Conservation (phyloP, 768 basidiomycete species). For the Trametes sanguinea region DNA sequence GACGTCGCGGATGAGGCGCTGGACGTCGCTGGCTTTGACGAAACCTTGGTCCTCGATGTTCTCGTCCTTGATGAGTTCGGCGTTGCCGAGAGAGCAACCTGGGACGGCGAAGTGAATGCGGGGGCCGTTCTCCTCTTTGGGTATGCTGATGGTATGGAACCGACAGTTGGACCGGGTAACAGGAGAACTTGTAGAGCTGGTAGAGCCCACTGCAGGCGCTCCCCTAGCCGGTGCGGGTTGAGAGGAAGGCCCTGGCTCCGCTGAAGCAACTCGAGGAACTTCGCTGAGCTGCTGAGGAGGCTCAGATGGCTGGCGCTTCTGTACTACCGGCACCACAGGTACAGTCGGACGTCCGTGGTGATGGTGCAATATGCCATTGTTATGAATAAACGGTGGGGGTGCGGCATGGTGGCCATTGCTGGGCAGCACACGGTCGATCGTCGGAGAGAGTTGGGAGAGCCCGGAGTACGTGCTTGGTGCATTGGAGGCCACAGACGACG, state of each 20-base stretch:
- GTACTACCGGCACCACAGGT: conserved; percentile 1
- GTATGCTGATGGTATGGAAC: conserved; percentile 68
- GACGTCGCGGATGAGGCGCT: conserved; percentile 47
- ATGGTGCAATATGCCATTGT: conserved; percentile 32
- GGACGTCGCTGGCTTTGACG: conserved; percentile 50
- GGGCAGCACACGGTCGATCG: conserved; percentile 16
- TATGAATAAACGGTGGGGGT: conserved; percentile 30
- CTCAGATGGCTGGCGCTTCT: conserved; percentile 9
- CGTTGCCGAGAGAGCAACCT: conserved; percentile 61
- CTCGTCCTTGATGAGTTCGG: conserved; percentile 55
- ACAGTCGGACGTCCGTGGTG: conserved; percentile 27
- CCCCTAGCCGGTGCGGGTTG: conserved; percentile 11
- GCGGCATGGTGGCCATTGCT: conserved; percentile 3
- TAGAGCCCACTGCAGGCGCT: not conserved
- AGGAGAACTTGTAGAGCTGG: conserved; percentile 41
- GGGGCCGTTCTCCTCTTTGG: conserved; percentile 49
- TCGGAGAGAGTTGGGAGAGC: conserved; percentile 28
- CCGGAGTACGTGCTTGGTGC: conserved; percentile 26
- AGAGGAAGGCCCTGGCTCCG: conserved; percentile 15
- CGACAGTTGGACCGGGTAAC: conserved; percentile 71
- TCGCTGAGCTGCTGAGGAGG: not conserved
- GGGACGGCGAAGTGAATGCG: conserved; percentile 68
- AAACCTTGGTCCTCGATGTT: conserved; percentile 62
- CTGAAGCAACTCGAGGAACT: not conserved
- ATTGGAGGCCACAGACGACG: conserved; percentile 52